These are phyloP conservation scores for Cyphellophora europaea DNA, from an alignment of 2,329 filamentous ascomycete species.

Conservation along the genomic window DNA sequence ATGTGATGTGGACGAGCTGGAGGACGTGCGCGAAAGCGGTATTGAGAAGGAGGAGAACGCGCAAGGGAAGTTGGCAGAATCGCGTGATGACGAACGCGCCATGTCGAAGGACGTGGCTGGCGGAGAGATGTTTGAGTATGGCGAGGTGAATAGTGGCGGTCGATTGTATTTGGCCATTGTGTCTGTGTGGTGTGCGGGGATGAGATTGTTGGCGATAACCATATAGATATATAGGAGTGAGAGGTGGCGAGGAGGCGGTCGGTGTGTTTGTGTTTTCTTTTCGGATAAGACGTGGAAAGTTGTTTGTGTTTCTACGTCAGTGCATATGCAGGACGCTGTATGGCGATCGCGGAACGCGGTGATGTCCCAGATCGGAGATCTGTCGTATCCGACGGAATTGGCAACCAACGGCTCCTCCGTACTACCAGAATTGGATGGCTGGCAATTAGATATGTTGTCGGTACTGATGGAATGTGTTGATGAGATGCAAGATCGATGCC, in stretches of 20 bases:
- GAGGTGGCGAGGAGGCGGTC: neutral
- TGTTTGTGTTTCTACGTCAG: neutral
- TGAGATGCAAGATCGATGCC: conserved; percentile 20
- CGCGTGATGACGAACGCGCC: conserved; percentile 19
- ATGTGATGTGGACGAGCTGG: conserved; percentile 12
- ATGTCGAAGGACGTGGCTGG: conserved; percentile 18
- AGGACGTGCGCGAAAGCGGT: conserved; percentile 14
- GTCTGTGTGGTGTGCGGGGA: neutral
- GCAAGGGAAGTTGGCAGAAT: conserved; percentile 13
- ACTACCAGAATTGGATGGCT: neutral
- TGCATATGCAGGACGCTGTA: conserved; percentile 4
- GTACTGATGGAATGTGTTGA: conserved; percentile 12
- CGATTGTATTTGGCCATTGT: conserved; percentile 3
- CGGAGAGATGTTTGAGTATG: conserved; percentile 17
- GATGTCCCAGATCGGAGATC: conserved; percentile 6
- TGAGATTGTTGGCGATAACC: conserved; percentile 7
- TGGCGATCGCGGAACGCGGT: conserved; percentile 8
- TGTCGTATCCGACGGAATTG: neutral
- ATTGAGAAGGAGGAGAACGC: conserved; percentile 12
- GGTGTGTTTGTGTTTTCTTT: conserved; percentile 4
- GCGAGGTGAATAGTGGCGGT: conserved; percentile 15
- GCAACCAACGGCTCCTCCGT: neutral
- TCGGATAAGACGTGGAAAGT: neutral
- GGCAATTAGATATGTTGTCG: conserved; percentile 2
- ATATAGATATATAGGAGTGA: neutral